Conservation (phyloP, 768 basidiomycete genomes). For the Tephrocybe sp. region DNA sequence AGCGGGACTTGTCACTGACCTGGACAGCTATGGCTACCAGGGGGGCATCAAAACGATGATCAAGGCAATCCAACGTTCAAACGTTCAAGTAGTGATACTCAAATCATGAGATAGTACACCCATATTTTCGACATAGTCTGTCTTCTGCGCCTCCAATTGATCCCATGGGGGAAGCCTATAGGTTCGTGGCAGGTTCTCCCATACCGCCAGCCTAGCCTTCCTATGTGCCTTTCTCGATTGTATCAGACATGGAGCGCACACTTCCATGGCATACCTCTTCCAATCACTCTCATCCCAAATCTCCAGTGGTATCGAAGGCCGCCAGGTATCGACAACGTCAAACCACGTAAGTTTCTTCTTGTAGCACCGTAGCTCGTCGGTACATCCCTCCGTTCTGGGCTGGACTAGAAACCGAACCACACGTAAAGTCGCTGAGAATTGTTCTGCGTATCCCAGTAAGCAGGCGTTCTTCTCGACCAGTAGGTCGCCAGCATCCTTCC, state of each 20-base stretch:
- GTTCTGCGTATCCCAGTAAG: conserved; percentile 16
- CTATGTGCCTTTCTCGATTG: conserved; percentile 14
- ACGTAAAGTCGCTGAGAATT: conserved; percentile 13
- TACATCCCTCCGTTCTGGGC: conserved; percentile 4
- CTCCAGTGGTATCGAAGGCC: conserved; percentile 16
- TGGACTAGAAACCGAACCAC: conserved; percentile 15
- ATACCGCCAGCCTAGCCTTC: conserved; percentile 26
- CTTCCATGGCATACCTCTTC: conserved; percentile 15
- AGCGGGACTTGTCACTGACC: no score
- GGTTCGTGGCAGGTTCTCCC: conserved; percentile 30
- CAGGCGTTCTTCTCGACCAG: conserved; percentile 14
- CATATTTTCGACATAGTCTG: background rate
- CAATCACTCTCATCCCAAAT: conserved; percentile 19
- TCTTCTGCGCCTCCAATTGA: conserved; percentile 23
- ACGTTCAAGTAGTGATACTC: no score
- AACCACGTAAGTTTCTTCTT: conserved; percentile 13
- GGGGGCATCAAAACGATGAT: no score
- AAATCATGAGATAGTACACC: no score
- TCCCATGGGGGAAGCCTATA: conserved; percentile 31
- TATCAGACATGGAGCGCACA: conserved; percentile 11
- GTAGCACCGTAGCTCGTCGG: conserved; percentile 6
- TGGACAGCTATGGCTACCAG: no score
- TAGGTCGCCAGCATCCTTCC: conserved; percentile 14
- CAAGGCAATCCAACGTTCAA: no score
- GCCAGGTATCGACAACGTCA: conserved; percentile 15